These are phyloP conservation scores for Teratosphaeria zuluensis DNA, from an alignment of 2,329 filamentous ascomycete species.

Conservation along the genomic window DNA sequence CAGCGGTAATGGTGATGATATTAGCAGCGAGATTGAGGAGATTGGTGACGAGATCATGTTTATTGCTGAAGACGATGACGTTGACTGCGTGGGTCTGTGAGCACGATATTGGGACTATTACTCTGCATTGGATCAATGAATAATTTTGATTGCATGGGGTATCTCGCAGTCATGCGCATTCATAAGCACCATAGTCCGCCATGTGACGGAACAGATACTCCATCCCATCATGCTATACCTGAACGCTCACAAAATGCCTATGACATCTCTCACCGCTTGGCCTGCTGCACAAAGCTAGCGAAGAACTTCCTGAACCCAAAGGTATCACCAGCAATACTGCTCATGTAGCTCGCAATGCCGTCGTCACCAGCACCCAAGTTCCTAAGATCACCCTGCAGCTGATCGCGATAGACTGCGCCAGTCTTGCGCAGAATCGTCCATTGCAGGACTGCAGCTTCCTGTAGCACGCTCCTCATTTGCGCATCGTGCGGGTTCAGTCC, in stretches of 20 bases:
- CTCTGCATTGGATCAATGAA: neutral
- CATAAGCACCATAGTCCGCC: neutral
- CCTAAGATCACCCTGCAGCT: constrained; percentile 56
- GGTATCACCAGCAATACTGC: constrained; percentile 38
- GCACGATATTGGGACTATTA: too few species aligned
- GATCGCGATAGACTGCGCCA: constrained; percentile 66
- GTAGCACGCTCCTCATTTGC: constrained; percentile 77
- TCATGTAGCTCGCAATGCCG: constrained; percentile 55
- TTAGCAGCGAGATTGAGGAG: neutral
- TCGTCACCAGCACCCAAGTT: constrained; percentile 57
- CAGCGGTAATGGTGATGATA: neutral
- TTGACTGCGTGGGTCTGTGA: neutral
- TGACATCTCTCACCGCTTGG: constrained; percentile 10
- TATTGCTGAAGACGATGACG: neutral
- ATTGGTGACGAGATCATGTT: neutral
- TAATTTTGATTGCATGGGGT: neutral
- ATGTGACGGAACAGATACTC: neutral
- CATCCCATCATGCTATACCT: neutral
- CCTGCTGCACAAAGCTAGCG: constrained; percentile 31
- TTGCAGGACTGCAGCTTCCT: constrained; percentile 78
- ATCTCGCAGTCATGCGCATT: neutral
- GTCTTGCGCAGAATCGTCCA: constrained; percentile 86
- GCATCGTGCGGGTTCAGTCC: constrained; percentile 79
- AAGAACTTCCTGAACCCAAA: constrained; percentile 39
- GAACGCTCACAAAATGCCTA: neutral